Evolutionary conservation across 2,329 filamentous ascomycete genomes (phyloP), one percentile per base, ranked within the genome.

Genomic region (Xylariaceae sp.): DNA sequence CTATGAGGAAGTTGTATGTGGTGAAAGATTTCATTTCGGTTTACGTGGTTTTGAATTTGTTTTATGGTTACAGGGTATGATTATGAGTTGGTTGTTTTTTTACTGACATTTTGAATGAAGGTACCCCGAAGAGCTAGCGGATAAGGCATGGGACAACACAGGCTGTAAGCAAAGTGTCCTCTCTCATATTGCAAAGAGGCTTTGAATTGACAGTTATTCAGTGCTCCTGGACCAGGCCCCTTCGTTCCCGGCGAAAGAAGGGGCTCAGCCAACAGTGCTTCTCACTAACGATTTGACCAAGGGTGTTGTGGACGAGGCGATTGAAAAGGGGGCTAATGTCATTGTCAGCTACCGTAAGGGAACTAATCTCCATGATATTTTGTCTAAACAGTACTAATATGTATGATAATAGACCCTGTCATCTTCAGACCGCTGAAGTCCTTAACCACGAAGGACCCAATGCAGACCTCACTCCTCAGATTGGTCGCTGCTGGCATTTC

Each of bases 81-180:
- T 30, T 30, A 30, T 30, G 23, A 30, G 23, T 30, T 30, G 4
- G 18, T 34, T 3, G 23, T n/a, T 53, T 47, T n/a, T 30, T 65
- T 17, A 56, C 47, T 23, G 42, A 30, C 23, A 42, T 50, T 23
- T 9, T 34, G 23, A 4, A 2, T 49, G 6, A 53, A 94, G 92
- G 61, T 99, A 96, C 72, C 94, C 94, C 0, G 90, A 95, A 71
- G 85, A 86, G 61, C 80, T 97, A 48, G 94, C 94, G 8, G 94
- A 97, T 72, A 88, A 87, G 67, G 86, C 88, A 65, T 99, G 92
- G 82, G 94, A 99, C 73, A 99, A 99, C 71, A 96, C 95, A n/a
- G 94, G 94, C 58, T 65, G 71, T 72, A 61, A 63, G 68, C 84
- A 72, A 42, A 8, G 2, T 49, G 17, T 35, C 17, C 35, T 2